phyloP scores from a whole-genome alignment of 306 rosid genomes.

The Vigna nakashimae region DNA sequence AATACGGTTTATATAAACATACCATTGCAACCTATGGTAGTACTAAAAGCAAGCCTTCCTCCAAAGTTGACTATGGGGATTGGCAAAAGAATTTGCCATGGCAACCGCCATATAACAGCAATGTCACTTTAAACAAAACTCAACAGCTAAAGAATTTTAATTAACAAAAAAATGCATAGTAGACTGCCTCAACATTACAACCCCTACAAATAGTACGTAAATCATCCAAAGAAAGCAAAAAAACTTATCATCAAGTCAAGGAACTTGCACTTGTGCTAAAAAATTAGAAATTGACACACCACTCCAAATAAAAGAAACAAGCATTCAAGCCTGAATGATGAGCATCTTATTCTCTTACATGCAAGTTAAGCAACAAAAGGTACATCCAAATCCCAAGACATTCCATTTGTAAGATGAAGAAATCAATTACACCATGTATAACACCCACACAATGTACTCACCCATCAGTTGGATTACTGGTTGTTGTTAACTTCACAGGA shows the following conservation, averaged over 20 bases:
- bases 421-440: slow-evolving; percentile 13
- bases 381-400: slow-evolving; percentile 14
- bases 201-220: not conserved
- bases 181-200: slow-evolving; percentile 17
- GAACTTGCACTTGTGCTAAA: slow-evolving; percentile 17
- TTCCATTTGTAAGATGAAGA: slow-evolving; percentile 2
- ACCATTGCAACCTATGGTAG: not conserved
- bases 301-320: not conserved
- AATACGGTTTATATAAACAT: not conserved
- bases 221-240: slow-evolving; percentile 16
- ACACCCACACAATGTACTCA: slow-evolving; percentile 51
- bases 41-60: not conserved
- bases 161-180: slow-evolving; percentile 20
- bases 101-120: too few relatives aligned
- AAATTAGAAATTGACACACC: not conserved
- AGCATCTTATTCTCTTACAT: not conserved
- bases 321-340: slow-evolving; percentile 9
- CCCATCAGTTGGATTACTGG: slow-evolving; percentile 77
- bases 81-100: too few relatives aligned
- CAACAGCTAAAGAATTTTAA: slow-evolving; percentile 5
- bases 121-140: slow-evolving; percentile 21
- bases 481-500: slow-evolving; percentile 72
- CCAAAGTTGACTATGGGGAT: not conserved
- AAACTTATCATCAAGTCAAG: slow-evolving; percentile 12
- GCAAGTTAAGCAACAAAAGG: not conserved